A percentile compares a stretch with the other conserved stretches of the same genome.
phyloP scores from a whole-genome alignment of 331 rosid genomes.

The Cydonia oblonga region DNA sequence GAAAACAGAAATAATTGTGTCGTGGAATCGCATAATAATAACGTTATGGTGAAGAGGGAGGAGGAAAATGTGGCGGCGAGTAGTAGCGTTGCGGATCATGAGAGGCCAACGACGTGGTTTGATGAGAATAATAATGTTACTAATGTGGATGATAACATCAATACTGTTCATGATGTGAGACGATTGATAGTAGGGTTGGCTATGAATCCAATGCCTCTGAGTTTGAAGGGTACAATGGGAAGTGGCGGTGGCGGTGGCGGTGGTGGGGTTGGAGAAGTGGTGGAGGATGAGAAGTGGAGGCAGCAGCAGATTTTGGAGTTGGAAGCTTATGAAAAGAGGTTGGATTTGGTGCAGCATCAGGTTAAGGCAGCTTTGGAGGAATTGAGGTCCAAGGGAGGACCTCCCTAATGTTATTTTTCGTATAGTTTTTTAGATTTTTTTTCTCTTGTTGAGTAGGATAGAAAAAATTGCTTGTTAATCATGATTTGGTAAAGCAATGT shows the following conservation, averaged over 20 bases:
- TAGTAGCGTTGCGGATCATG: background rate
- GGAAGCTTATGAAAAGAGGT: constrained; percentile 52
- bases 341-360: constrained; percentile 65
- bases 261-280: background rate
- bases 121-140: background rate
- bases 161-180: background rate
- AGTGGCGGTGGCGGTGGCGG: constrained; percentile 7
- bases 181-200: constrained; percentile 11
- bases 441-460: background rate
- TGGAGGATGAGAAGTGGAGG: constrained; percentile 43
- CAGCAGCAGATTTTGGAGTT: constrained; percentile 51
- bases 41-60: background rate
- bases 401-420: background rate
- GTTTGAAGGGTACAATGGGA: background rate
- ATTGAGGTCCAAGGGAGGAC: constrained; percentile 27
- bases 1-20: background rate
- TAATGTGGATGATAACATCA: background rate
- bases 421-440: background rate
- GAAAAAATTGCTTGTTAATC: background rate
- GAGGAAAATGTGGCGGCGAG: constrained; percentile 1
- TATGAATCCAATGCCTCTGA: constrained; percentile 1
- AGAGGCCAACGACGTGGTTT: background rate
- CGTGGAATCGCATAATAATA: background rate
- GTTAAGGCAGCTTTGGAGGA: constrained; percentile 60
- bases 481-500: constrained; percentile 6